Percentiles rank a stretch among this genome's conserved stretches.
These are phyloP conservation scores for Phlyctochytrium arcticum DNA, from an alignment of 192 early-diverging fungal genomes.

Conservation along the genomic window DNA sequence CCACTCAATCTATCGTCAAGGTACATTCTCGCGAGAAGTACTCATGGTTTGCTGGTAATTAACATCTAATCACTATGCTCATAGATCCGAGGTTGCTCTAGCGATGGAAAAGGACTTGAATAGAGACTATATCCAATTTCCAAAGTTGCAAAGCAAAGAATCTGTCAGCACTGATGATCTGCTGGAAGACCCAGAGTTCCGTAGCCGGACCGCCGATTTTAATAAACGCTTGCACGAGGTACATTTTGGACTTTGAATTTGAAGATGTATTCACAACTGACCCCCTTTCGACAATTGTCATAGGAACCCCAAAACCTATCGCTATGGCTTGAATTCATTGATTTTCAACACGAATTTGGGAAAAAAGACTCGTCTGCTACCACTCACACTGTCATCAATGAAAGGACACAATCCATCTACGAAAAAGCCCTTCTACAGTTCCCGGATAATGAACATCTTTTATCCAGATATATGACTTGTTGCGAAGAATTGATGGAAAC, in stretches of 20 bases:
- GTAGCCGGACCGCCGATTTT: slow-evolving; percentile 7
- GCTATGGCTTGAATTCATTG: slow-evolving; percentile 38
- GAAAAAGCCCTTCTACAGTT: slow-evolving; percentile 36
- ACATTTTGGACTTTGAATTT: not conserved
- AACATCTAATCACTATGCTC: not conserved
- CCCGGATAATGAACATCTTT: slow-evolving; percentile 20
- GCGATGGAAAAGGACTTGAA: not conserved
- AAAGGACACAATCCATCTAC: slow-evolving; percentile 42
- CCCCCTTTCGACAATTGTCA: not conserved
- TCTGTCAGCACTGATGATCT: not conserved
- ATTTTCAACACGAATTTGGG: slow-evolving; percentile 39
- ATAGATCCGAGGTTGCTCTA: not conserved
- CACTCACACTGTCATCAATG: no score
- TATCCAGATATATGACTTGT: slow-evolving; percentile 24
- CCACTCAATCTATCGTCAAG: slow-evolving; percentile 12
- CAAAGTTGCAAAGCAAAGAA: not conserved
- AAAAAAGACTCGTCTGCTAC: not conserved
- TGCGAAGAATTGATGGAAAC: slow-evolving; percentile 30
- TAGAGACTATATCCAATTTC: not conserved
- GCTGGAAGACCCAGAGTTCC: slow-evolving; percentile 22
- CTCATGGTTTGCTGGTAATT: no score
- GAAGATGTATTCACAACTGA: not conserved
- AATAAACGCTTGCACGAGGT: slow-evolving; percentile 26
- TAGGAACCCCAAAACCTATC: slow-evolving; percentile 32
- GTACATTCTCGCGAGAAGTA: not conserved